These are phyloP conservation scores for Schizochytrium sp. DNA, from an alignment of 108 stramenopile species.

Conservation along the genomic window DNA sequence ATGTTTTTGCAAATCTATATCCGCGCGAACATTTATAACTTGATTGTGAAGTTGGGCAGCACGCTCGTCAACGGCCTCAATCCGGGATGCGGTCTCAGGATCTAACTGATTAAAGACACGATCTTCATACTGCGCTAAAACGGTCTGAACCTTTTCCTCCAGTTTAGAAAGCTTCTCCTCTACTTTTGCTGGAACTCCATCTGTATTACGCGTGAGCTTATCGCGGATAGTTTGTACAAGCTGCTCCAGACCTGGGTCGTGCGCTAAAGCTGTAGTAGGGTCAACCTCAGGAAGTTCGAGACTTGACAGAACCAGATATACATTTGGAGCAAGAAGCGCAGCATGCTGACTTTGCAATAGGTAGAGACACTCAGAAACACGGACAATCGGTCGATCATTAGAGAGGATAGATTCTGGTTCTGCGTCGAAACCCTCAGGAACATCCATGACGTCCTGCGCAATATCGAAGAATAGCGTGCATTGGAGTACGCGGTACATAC, in stretches of 20 bases:
- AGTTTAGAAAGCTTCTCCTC: conserved; percentile 55
- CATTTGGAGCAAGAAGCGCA: neutral
- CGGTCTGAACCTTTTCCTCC: neutral
- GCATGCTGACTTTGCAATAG: neutral
- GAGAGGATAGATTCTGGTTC: neutral
- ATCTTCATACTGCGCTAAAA: conserved; percentile 38
- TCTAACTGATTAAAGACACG: conserved; percentile 14
- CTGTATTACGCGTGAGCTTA: neutral
- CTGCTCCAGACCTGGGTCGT: neutral
- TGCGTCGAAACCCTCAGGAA: neutral
- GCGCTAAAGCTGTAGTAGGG: neutral
- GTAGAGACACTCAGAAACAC: neutral
- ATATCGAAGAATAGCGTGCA: neutral
- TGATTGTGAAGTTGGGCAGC: neutral
- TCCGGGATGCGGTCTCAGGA: neutral
- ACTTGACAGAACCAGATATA: neutral
- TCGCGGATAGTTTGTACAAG: conserved; percentile 18
- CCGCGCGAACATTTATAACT: neutral
- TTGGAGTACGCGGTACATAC: conserved; percentile 40
- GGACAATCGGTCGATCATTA: neutral
- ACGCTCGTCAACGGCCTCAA: conserved; percentile 35
- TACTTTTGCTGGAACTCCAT: neutral
- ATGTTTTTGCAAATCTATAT: conserved; percentile 14
- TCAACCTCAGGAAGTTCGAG: neutral
- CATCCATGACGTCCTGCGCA: neutral